Percentiles rank a stretch among this genome's conserved stretches.
phyloP scores from a whole-genome alignment of 2,329 filamentous ascomycete genomes.

The Cytospora leucostoma region DNA sequence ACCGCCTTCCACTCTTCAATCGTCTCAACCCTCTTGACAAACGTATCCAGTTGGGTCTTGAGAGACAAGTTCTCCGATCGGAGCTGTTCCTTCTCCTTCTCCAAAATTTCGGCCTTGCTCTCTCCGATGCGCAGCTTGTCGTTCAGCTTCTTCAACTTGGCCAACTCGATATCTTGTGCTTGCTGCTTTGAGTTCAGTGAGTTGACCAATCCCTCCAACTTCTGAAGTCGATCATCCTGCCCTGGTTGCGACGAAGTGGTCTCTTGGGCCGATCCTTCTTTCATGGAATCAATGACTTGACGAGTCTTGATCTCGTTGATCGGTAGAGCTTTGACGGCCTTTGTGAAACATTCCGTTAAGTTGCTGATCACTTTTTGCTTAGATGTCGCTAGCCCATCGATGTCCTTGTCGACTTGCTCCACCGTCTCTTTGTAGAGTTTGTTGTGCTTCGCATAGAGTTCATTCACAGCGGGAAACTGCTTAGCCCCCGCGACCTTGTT shows the following conservation, averaged over 20 bases:
- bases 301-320: constrained; percentile 21
- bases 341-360: constrained; percentile 3
- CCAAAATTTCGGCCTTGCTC: neutral
- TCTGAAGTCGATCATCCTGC: constrained; percentile 5
- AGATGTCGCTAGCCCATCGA: neutral
- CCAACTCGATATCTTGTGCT: constrained; percentile 5
- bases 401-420: constrained; percentile 14
- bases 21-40: neutral
- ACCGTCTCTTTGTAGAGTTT: constrained; percentile 10
- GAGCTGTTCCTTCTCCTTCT: constrained; percentile 14
- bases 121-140: constrained; percentile 8
- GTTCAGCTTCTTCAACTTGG: neutral
- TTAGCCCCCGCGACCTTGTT: constrained; percentile 1
- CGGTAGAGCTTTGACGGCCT: constrained; percentile 10
- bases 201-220: constrained; percentile 15
- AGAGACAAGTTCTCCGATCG: constrained; percentile 8
- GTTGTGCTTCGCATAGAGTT: constrained; percentile 3
- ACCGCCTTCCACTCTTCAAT: neutral
- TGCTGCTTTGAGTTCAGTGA: constrained; percentile 6
- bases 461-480: constrained; percentile 20
- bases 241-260: neutral
- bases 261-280: neutral
- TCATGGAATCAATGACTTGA: constrained; percentile 19
- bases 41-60: neutral
- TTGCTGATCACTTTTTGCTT: neutral